Evolutionary conservation across 2,329 filamentous ascomycete species (phyloP), one percentile per base, ranked within the genome.

Genomic region (Pseudocercospora eumusae): DNA sequence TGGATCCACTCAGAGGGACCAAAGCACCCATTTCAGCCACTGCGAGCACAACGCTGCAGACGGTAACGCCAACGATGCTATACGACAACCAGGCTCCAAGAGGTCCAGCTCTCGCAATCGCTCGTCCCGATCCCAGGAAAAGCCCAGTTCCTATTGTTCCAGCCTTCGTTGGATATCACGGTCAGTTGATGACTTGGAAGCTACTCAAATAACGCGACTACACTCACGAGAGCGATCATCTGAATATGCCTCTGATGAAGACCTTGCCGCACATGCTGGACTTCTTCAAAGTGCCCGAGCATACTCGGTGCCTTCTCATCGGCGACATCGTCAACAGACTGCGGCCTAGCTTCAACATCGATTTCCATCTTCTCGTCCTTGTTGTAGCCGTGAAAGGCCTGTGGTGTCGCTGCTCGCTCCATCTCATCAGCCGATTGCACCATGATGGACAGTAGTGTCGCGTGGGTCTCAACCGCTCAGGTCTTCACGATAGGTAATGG

Each of bases 131-230:
- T 42, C 74, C 70, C 7, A 77, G 68, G 31, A 77, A 77, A 1
- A 77, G 69, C 53, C 75, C 75, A 0, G 75, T 77, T 7, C 75
- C 75, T 40, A 77, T 74, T 4, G 73, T 75, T 28, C 76, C 75
- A 2, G 75, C 75, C 20, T 25, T 53, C 28, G n/a, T 18, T 4
- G n/a, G n/a, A 53, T 31, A n/a, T 25, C 25, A 53, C 8, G 10
- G 20, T 53, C 20, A n/a, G 23, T 53, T 2, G 8, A 53, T 25
- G 49, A 18, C 25, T 25, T 28, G 4, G 13, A 10, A 31, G 6
- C 11, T 10, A 31, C 28, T 31, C 1, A 11, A 11, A 25, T 54
- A 15, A 54, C 42, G 23, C 21, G 42, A 45, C 3, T 10, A 13
- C 2, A 45, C 42, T 20, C 15, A 45, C 42, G 18, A 49, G 25